phyloP scores from a whole-genome alignment of 768 basidiomycete species.

The Tylopilus plumbeoviolaceoides region DNA sequence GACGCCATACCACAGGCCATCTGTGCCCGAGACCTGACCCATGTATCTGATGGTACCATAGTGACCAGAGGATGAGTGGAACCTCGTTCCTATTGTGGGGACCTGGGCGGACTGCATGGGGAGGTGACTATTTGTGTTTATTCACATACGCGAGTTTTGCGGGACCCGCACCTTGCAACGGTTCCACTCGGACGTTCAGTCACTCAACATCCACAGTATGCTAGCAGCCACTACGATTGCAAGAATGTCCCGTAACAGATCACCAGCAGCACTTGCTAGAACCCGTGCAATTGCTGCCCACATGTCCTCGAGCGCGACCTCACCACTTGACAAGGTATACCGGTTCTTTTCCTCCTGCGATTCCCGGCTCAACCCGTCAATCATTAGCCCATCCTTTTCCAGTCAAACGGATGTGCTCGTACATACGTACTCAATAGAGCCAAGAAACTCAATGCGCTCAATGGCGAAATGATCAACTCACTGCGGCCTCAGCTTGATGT shows the following conservation, averaged over 20 bases:
- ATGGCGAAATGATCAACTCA: constrained; percentile 69
- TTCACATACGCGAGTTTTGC: constrained; percentile 9
- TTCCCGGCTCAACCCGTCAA: constrained; percentile 15
- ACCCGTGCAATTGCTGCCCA: constrained; percentile 32
- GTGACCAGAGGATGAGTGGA: constrained; percentile 45
- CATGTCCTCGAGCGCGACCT: constrained; percentile 27
- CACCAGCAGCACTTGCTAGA: constrained; percentile 27
- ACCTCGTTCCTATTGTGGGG: constrained; percentile 44
- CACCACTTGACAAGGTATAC: constrained; percentile 25
- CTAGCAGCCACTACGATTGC: constrained; percentile 22
- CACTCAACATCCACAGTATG: constrained; percentile 19
- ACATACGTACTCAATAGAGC: constrained; percentile 80
- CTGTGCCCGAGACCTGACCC: constrained; percentile 59
- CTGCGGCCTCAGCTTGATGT: constrained; percentile 78
- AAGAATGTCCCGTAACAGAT: constrained; percentile 28
- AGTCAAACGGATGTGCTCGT: constrained; percentile 59
- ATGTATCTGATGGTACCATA: constrained; percentile 68
- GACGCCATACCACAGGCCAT: constrained; percentile 86
- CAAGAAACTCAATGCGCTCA: constrained; percentile 76
- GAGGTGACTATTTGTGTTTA: constrained; percentile 11
- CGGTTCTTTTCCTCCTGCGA: neutral
- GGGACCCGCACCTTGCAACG: neutral
- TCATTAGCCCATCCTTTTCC: constrained; percentile 56
- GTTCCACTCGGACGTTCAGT: neutral
- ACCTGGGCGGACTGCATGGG: constrained; percentile 12